Conservation (phyloP, 768 basidiomycete species). For the Mycena filopes region DNA sequence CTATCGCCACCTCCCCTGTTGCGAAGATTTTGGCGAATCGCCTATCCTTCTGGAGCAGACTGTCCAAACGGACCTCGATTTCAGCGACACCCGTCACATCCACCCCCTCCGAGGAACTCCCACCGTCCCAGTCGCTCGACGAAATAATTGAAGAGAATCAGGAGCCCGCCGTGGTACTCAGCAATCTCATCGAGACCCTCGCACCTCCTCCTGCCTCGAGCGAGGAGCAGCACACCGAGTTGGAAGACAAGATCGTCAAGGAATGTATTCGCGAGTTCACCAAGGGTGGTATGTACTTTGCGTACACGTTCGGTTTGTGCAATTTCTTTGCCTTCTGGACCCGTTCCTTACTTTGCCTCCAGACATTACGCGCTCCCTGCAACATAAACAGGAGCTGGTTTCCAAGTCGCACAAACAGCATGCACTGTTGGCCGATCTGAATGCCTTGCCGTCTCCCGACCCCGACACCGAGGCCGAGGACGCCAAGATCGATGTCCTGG, state of each 20-base stretch:
- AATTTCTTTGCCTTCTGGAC: background rate
- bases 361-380: slow-evolving; percentile 88
- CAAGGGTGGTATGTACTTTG: slow-evolving; percentile 92
- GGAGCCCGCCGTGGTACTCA: slow-evolving; percentile 64
- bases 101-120: slow-evolving; percentile 3
- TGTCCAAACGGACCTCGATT: slow-evolving; percentile 59
- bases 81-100: slow-evolving; percentile 27
- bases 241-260: slow-evolving; percentile 85
- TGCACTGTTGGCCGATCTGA: slow-evolving; percentile 67
- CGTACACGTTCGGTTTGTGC: slow-evolving; percentile 81
- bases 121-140: slow-evolving; percentile 46
- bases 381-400: slow-evolving; percentile 79
- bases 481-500: slow-evolving; percentile 60
- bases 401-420: slow-evolving; percentile 67
- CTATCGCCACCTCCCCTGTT: slow-evolving; percentile 59
- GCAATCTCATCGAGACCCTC: slow-evolving; percentile 65
- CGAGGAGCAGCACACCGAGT: slow-evolving; percentile 77
- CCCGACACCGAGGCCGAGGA: slow-evolving; percentile 36
- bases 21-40: slow-evolving; percentile 71
- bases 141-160: slow-evolving; percentile 57
- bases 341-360: slow-evolving; percentile 10
- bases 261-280: slow-evolving; percentile 82
- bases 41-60: slow-evolving; percentile 79
- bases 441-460: slow-evolving; percentile 56
- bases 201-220: slow-evolving; percentile 69